Conservation (phyloP, 2,329 filamentous ascomycete genomes). For the Leptographium radiaticola region DNA sequence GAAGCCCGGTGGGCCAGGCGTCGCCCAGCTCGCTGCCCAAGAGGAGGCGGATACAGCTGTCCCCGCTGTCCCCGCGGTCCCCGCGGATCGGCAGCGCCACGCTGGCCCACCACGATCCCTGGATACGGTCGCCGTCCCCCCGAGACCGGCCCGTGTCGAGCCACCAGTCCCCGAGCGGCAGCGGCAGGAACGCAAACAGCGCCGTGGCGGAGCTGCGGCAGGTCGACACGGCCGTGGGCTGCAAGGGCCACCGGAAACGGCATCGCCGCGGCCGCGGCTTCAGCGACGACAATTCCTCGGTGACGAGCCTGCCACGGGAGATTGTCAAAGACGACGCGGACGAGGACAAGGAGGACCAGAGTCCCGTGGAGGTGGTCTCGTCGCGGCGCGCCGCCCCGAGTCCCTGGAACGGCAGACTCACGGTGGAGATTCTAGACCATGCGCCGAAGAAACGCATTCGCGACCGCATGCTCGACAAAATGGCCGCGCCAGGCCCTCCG, state of each 20-base stretch:
- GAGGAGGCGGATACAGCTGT: neutral
- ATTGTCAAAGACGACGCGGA: neutral
- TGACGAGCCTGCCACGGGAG: neutral
- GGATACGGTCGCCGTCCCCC: neutral
- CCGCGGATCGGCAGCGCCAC: no score
- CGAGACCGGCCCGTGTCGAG: neutral
- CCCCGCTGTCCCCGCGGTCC: neutral
- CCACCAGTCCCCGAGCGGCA: neutral
- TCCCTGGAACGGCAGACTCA: neutral
- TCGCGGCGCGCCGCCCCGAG: no score
- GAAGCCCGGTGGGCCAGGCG: neutral
- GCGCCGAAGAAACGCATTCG: neutral
- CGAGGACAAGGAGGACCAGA: neutral
- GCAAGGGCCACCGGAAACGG: neutral
- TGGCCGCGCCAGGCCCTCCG: neutral
- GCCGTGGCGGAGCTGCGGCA: neutral
- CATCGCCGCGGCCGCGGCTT: neutral
- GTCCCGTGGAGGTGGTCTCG: neutral
- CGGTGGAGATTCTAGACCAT: neutral
- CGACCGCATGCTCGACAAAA: neutral
- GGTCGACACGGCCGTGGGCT: neutral
- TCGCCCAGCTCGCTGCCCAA: neutral
- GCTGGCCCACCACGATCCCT: neutral
- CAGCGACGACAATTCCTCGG: neutral
- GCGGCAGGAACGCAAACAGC: neutral